Base-by-base conservation (phyloP, 352 stramenopile species). In the Elongisporangium anandrum region DNA sequence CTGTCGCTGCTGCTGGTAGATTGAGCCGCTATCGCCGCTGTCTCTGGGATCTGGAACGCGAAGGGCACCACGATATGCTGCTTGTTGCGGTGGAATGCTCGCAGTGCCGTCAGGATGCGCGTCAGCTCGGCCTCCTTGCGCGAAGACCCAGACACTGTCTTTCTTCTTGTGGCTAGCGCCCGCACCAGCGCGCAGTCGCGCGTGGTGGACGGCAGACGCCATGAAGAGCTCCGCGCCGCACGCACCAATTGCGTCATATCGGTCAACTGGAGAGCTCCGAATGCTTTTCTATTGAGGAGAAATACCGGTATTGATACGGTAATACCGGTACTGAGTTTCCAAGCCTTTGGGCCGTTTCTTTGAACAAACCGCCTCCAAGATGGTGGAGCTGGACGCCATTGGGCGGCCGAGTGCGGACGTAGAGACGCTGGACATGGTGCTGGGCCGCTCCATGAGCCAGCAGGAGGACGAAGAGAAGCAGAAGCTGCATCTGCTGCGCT, bases 1-100 rank as follows among this genome's bases (percentile, higher is more conserved):
- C 19, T 20, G 13, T 45, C 60, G 12, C 26, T 19, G 9, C 5
- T 23, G 1, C 29, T 34, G 17, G 52, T 67, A 8, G 38, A 34
- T 13, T 34, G 17, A 13, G 17, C 51, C 16, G 22, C 10, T 41
- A 16, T n/a, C 26, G 12, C 20, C 2, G 22, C 19, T 22, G 23
- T 24, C 10, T 20, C 29, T 20, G 75, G 75, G 20, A 82, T 50
- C 20, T 71, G 57, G 54, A 85, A 85, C 41, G 23, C 57, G 41
- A 67, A 74, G 2, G 73, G 73, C 48, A 82, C 70, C 8, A 81
- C 34, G 61, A 85, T 79, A 41, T 85, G 70, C 16, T 61, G 60
- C 26, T 85, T 63, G 38, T 72, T 63, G 19, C 60, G 54, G 52
- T 82, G 41, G 56, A 81, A 85, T 22, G 65, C 61, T 24, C 54